Conservation (phyloP, 2,329 filamentous ascomycete genomes). For the Blastomyces silverae region DNA sequence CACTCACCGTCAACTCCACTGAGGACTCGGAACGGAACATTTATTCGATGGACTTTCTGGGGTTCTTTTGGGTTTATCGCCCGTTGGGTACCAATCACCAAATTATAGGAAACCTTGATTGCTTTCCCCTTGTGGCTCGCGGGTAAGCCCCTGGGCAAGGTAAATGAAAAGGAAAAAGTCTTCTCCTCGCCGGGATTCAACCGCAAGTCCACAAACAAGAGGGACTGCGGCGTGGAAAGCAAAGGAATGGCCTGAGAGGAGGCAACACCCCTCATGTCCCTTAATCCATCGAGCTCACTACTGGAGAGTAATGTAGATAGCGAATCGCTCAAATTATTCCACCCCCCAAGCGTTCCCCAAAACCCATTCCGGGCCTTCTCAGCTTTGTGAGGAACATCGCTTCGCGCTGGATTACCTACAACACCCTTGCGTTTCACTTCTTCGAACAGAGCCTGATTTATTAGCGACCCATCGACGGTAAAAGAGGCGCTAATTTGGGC, state of each 20-base stretch:
- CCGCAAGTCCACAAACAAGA: conserved; percentile 88
- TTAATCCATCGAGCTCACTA: conserved; percentile 83
- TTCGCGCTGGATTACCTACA: conserved; percentile 71
- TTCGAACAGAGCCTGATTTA: conserved; percentile 85
- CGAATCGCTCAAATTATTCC: conserved; percentile 81
- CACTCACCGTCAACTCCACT: conserved; percentile 73
- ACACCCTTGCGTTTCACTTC: conserved; percentile 93
- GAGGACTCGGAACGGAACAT: conserved; percentile 85
- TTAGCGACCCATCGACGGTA: conserved; percentile 79
- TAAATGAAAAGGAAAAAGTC: conserved; percentile 80
- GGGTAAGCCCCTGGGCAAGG: conserved; percentile 78
- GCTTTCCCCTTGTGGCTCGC: conserved; percentile 85
- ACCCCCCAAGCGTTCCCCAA: conserved; percentile 76
- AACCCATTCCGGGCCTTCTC: conserved; percentile 61
- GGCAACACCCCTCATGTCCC: conserved; percentile 84
- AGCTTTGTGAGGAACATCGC: conserved; percentile 64
- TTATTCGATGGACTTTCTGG: conserved; percentile 76
- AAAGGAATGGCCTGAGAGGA: conserved; percentile 83
- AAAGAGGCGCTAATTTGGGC: conserved; percentile 91
- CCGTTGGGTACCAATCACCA: conserved; percentile 86
- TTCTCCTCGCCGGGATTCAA: conserved; percentile 82
- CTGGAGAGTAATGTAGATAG: conserved; percentile 80
- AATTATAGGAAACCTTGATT: conserved; percentile 86
- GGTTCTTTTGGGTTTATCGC: conserved; percentile 70
- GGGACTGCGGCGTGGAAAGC: conserved; percentile 89